These are phyloP conservation scores for Neckera pumila DNA, from an alignment of 225 moss, liverwort and hornwort species.

Conservation along the genomic window DNA sequence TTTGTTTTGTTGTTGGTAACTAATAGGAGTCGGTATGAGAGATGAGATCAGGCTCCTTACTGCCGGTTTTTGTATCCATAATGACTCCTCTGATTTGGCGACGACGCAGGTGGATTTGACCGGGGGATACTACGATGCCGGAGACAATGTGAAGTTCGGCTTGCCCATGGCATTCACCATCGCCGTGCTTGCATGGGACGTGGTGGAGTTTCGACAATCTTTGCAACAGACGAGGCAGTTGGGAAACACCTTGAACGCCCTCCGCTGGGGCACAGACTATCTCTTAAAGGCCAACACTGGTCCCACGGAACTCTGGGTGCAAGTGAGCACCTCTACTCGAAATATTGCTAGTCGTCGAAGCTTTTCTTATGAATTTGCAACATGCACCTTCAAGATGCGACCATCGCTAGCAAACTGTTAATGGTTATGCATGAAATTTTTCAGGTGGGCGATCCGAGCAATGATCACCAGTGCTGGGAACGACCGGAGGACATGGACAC, in stretches of 20 bases:
- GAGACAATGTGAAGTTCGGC: slow-evolving; percentile 33
- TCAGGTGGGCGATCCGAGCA: slow-evolving; percentile 29
- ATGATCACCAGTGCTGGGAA: slow-evolving; percentile 65
- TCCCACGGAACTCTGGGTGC: slow-evolving; percentile 25
- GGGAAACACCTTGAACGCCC: slow-evolving; percentile 22
- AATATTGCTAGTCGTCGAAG: background rate
- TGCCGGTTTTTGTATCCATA: no score
- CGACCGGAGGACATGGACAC: slow-evolving; percentile 80
- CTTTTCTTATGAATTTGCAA: background rate
- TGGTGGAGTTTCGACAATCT: slow-evolving; percentile 10
- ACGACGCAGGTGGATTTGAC: slow-evolving; percentile 52
- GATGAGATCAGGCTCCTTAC: background rate
- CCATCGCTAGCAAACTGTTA: background rate
- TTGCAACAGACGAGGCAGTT: slow-evolving; percentile 14
- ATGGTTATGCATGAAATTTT: background rate
- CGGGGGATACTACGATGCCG: slow-evolving; percentile 35
- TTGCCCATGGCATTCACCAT: slow-evolving; percentile 29
- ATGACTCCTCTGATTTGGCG: background rate
- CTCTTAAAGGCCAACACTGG: slow-evolving; percentile 22
- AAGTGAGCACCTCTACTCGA: slow-evolving; percentile 2
- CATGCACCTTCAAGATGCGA: background rate
- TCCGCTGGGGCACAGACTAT: slow-evolving; percentile 32
- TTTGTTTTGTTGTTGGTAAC: background rate
- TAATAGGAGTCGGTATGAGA: background rate
- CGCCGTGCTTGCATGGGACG: slow-evolving; percentile 11